Conservation (phyloP, 352 stramenopile species). For the Pythium plurisporium region DNA sequence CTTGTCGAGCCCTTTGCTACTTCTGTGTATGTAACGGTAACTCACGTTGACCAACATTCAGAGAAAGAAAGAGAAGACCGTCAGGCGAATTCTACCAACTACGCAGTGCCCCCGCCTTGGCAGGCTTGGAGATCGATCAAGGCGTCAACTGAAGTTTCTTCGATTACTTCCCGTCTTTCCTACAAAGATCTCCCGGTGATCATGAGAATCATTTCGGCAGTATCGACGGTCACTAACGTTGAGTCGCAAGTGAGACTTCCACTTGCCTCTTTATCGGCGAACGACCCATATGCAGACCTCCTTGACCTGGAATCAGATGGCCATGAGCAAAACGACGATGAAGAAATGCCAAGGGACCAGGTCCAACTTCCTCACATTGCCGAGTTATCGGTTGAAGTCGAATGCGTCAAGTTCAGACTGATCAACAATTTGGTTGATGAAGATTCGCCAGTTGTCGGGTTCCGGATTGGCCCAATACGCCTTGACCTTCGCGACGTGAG, state of each 20-base stretch:
- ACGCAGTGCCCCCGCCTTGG: constrained; percentile 36
- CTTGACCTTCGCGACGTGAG: constrained; percentile 26
- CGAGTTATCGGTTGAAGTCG: constrained; percentile 21
- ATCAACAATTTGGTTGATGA: constrained; percentile 85
- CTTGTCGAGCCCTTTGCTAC: constrained; percentile 14
- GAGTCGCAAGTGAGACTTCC: constrained; percentile 17
- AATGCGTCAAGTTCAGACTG: constrained; percentile 54
- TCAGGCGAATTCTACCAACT: neutral
- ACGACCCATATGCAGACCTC: constrained; percentile 23
- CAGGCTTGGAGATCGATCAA: constrained; percentile 43
- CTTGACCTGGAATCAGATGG: constrained; percentile 9
- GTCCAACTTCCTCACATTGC: neutral
- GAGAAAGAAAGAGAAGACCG: neutral
- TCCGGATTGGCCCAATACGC: constrained; percentile 43
- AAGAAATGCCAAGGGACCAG: neutral
- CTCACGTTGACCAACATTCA: neutral
- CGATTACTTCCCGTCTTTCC: constrained; percentile 53
- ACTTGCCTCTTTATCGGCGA: constrained; percentile 10
- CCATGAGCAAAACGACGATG: neutral
- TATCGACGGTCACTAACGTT: neutral
- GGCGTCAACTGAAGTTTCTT: constrained; percentile 36
- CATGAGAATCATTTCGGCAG: constrained; percentile 36
- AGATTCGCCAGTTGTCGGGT: constrained; percentile 67
- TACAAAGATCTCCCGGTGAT: constrained; percentile 72
- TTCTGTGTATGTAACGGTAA: constrained; percentile 4